A percentile compares a stretch with the other conserved stretches of the same genome.
Evolutionary conservation across 2,329 filamentous ascomycete species (phyloP).

Genomic region (Penicillium polonicum): DNA sequence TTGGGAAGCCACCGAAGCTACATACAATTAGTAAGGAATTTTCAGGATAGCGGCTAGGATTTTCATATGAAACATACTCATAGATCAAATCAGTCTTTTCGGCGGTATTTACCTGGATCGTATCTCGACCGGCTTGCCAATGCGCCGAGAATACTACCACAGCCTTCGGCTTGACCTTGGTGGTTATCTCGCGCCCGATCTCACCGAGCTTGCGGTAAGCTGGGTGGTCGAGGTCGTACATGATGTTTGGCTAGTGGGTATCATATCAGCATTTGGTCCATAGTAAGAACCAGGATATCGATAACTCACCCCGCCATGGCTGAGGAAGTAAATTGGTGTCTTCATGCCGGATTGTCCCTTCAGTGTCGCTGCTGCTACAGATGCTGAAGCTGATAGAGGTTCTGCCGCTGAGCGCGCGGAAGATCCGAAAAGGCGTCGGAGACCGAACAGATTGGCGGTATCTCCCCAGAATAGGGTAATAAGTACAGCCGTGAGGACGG

Average conservation of each 20-base stretch:
- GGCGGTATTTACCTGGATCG: conserved; percentile 65
- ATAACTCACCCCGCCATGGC: conserved; percentile 47
- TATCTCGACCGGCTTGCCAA: conserved; percentile 62
- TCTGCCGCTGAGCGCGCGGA: conserved; percentile 7
- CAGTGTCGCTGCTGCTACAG: conserved; percentile 1
- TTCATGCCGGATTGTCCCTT: conserved; percentile 21
- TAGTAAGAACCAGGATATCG: not conserved
- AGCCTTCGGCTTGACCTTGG: conserved; percentile 67
- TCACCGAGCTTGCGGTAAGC: conserved; percentile 63
- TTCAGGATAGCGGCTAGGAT: too few species aligned
- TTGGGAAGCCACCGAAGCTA: conserved; percentile 70
- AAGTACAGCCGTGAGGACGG: conserved; percentile 22
- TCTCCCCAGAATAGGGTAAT: conserved; percentile 21
- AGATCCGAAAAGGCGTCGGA: conserved; percentile 26
- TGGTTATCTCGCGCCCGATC: conserved; percentile 69
- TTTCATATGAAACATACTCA: conserved; percentile 49
- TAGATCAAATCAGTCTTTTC: conserved; percentile 67
- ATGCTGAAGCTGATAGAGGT: conserved; percentile 5
- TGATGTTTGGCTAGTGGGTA: conserved; percentile 55
- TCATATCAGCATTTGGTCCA: not conserved
- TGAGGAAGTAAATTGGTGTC: conserved; percentile 55
- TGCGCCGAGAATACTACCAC: conserved; percentile 76
- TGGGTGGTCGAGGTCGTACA: conserved; percentile 67
- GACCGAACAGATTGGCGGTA: conserved; percentile 30
- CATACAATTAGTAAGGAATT: not conserved